Evolutionary conservation across 305 asterid genomes (phyloP).

Genomic region (Rubia occidens): DNA sequence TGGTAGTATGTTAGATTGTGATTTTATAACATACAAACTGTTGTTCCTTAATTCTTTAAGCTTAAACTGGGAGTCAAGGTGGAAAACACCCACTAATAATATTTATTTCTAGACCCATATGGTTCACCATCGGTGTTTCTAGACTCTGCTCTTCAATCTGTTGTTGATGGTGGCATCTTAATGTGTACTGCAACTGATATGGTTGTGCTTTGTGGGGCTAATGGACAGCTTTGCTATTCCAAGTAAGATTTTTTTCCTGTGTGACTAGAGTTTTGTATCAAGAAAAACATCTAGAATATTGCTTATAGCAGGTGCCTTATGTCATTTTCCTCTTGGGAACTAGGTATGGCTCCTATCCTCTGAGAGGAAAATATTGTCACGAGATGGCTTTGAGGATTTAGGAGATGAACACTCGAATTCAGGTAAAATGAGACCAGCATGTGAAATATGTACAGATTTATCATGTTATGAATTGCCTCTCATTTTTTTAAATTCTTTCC

Average conservation of each 20-base stretch:
- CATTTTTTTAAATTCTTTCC: too few species aligned
- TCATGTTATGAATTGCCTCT: too few species aligned
- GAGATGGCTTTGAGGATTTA: conserved; percentile 98
- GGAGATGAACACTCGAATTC: too few species aligned
- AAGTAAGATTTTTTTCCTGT: conserved; percentile 46
- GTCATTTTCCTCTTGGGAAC: conserved; percentile 19
- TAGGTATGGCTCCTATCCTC: conserved; percentile 92
- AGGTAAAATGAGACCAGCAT: too few species aligned
- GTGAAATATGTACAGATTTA: too few species aligned
- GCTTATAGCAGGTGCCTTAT: conserved; percentile 14
- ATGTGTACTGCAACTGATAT: conserved; percentile 99
- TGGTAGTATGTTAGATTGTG: neutral
- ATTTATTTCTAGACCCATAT: conserved; percentile 65
- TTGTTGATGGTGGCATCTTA: conserved; percentile 80
- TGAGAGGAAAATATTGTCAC: conserved; percentile 91
- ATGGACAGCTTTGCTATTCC: conserved; percentile 96
- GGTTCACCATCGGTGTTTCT: conserved; percentile 93
- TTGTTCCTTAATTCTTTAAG: too few species aligned
- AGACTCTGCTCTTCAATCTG: conserved; percentile 93
- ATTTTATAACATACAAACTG: neutral
- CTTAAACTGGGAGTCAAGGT: neutral
- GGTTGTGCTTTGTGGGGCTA: conserved; percentile 95
- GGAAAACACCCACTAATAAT: neutral
- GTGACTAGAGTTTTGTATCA: conserved; percentile 1
- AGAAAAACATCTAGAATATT: neutral